Evolutionary conservation across 2,329 filamentous ascomycete genomes (phyloP), one percentile per base, ranked within the genome.

Genomic region (Blastomyces gilchristii): DNA sequence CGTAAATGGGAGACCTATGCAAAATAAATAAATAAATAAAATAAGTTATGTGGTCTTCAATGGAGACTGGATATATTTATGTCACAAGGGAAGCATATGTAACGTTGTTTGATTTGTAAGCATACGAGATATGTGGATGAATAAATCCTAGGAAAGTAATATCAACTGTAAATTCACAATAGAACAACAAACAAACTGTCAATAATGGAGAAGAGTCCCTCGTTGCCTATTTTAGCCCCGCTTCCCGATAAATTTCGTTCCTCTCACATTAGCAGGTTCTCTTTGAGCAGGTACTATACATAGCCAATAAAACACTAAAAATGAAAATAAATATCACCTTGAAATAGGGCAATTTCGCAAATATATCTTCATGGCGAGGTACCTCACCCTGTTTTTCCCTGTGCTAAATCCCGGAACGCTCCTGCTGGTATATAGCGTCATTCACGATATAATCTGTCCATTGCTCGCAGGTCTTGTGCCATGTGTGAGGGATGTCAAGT

Each of bases 361-460:
- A 34, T 34, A 49, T 37, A n/a, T 25, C 11, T 9, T 18, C 16
- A 14, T 31, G 34, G n/a, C n/a, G 3, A 49, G 31, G 34, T 37
- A 11, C 16, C 2, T 18, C 6, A 45, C 25, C 18, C 0, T 25
- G 2, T 25, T 3, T 43, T 39, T 34, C 16, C 31, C 31, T 39
- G 53, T 16, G 22, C 25, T 59, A 59, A 37, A 59, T 49, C 49
- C 58, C 58, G 39, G 58, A 59, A 22, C 12, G 8, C 7, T 59
- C 16, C n/a, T 59, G 58, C 34, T 59, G 58, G 31, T 49, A 59
- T n/a, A 59, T 12, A 28, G 43, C 43, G 1, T 49, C 28, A 16
- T 37, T 25, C 43, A 49, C 12, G 16, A 50, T 59, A 37, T 59
- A 62, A 34, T 58, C 25, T 1, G 12, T 62, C 61, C 61, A 62